A percentile compares a stretch with the other conserved stretches of the same genome.
Evolutionary conservation across 257 asterid genomes (phyloP).

Genomic region (Sherardia arvensis): DNA sequence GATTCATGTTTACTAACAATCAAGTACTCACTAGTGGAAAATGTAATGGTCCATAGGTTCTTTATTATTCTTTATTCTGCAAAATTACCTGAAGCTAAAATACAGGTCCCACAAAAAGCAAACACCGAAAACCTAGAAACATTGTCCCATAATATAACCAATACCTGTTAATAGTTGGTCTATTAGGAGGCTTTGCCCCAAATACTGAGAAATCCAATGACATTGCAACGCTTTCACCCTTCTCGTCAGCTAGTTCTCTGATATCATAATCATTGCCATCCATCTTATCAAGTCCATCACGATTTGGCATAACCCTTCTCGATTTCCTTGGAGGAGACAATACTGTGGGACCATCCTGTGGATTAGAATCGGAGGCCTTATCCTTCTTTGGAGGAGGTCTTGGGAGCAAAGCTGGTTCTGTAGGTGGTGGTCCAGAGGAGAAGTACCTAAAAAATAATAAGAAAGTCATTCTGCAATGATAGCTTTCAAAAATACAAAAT

Average conservation of each 20-base stretch:
- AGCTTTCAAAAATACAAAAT: not conserved
- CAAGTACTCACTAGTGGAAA: not conserved
- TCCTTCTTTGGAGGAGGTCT: conserved; percentile 86
- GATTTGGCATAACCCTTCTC: conserved; percentile 87
- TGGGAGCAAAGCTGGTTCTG: conserved; percentile 86
- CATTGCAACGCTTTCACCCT: conserved; percentile 69
- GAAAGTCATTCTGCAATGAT: conserved; percentile 11
- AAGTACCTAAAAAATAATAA: conserved; percentile 51
- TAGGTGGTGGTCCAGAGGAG: conserved; percentile 67
- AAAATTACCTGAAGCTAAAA: not conserved
- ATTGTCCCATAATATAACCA: not conserved
- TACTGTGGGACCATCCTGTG: conserved; percentile 70
- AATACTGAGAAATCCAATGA: conserved; percentile 88
- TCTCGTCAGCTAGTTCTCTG: conserved; percentile 55
- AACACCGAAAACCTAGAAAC: not conserved
- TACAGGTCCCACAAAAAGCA: not conserved
- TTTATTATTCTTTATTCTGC: not conserved
- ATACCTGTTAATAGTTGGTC: conserved; percentile 96
- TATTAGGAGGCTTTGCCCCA: conserved; percentile 63
- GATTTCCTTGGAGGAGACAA: conserved; percentile 95
- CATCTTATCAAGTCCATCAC: conserved; percentile 59
- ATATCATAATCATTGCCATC: conserved; percentile 54
- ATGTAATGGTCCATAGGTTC: not conserved
- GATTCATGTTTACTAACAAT: not conserved
- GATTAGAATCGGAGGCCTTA: conserved; percentile 46